phyloP scores from a whole-genome alignment of 306 rosid genomes.

The Lupinus albus region DNA sequence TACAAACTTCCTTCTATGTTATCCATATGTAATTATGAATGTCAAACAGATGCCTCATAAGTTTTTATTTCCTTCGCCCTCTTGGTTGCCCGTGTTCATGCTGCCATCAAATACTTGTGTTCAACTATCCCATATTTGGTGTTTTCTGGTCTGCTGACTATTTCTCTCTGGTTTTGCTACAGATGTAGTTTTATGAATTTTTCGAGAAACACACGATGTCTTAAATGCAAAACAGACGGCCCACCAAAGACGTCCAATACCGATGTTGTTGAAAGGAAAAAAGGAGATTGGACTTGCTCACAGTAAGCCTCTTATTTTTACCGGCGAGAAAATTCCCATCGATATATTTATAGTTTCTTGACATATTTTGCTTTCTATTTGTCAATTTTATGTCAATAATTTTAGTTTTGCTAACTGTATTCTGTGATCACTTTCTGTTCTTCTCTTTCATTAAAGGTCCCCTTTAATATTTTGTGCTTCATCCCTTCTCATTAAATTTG shows the following conservation, averaged over 20 bases:
- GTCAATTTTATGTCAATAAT: too few species aligned
- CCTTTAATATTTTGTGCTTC: too few species aligned
- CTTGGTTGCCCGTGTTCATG: neutral
- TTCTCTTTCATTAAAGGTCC: too few species aligned
- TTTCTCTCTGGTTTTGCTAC: slow-evolving; percentile 49
- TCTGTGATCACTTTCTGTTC: too few species aligned
- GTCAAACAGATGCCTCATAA: slow-evolving; percentile 1
- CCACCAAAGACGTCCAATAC: slow-evolving; percentile 47
- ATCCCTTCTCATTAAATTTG: too few species aligned
- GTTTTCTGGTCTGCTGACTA: slow-evolving; percentile 30
- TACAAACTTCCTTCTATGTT: slow-evolving; percentile 1
- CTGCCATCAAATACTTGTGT: slow-evolving; percentile 31
- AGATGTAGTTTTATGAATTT: slow-evolving; percentile 86
- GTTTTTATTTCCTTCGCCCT: neutral
- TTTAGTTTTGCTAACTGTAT: too few species aligned
- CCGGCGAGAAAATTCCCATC: too few species aligned
- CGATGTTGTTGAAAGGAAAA: slow-evolving; percentile 59
- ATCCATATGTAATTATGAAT: slow-evolving; percentile 34
- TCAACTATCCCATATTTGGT: slow-evolving; percentile 15
- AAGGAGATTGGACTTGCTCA: slow-evolving; percentile 90
- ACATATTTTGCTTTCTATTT: too few species aligned
- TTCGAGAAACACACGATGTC: slow-evolving; percentile 63
- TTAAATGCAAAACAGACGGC: slow-evolving; percentile 69
- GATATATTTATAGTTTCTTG: too few species aligned
- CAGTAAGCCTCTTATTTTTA: slow-evolving; percentile 52